Evolutionary conservation across 2,329 filamentous ascomycete genomes (phyloP).

Genomic region (Trichoderma endophyticum): DNA sequence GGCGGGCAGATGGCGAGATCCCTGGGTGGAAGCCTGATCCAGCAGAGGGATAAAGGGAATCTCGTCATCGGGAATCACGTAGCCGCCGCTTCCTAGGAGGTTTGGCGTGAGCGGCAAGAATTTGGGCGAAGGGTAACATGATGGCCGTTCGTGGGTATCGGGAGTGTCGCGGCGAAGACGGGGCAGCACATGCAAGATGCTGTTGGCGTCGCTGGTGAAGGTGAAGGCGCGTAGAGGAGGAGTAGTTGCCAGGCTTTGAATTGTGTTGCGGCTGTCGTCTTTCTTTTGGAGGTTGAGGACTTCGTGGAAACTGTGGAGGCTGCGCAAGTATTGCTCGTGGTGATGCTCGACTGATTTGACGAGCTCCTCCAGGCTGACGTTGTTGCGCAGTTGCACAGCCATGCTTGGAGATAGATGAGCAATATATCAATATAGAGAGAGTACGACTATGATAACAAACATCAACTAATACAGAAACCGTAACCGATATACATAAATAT

Average conservation of each 20-base stretch:
- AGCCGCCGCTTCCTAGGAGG: constrained; percentile 20
- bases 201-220: constrained; percentile 18
- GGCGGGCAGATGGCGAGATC: constrained; percentile 9
- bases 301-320: constrained; percentile 31
- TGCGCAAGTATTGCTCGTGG: constrained; percentile 35
- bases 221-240: constrained; percentile 30
- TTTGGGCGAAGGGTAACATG: constrained; percentile 25
- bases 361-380: constrained; percentile 32
- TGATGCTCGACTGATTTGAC: constrained; percentile 33
- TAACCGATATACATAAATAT: neutral
- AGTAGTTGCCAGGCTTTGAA: constrained; percentile 27
- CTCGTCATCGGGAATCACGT: constrained; percentile 30
- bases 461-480: neutral
- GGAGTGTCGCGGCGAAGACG: constrained; percentile 31
- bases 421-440: neutral
- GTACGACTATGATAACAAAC: neutral
- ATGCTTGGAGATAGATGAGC: neutral
- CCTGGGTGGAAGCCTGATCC: constrained; percentile 17
- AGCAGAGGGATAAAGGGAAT: constrained; percentile 34
- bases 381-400: constrained; percentile 21
- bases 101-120: constrained; percentile 26
- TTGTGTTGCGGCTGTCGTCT: constrained; percentile 23
- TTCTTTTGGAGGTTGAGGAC: constrained; percentile 23
- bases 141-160: constrained; percentile 29
- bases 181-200: constrained; percentile 13